phyloP scores from a whole-genome alignment of 2,329 filamentous ascomycete species.

The Colletotrichum chlorophyti region DNA sequence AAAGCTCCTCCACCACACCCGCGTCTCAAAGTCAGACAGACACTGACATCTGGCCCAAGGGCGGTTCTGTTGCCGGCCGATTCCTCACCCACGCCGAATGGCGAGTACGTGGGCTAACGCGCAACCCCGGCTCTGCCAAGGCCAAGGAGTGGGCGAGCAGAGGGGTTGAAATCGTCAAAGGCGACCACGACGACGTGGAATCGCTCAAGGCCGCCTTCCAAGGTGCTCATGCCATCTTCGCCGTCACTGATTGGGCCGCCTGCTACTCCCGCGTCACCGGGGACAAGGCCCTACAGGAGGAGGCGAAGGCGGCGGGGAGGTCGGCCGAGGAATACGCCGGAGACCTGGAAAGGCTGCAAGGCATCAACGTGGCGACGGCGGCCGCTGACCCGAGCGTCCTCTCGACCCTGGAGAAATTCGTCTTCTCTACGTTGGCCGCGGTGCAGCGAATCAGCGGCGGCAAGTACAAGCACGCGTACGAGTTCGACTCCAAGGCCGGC shows the following conservation, averaged over 20 bases:
- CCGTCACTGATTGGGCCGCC: slow-evolving; percentile 39
- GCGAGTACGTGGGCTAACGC: slow-evolving; percentile 42
- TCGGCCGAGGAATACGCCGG: slow-evolving; percentile 27
- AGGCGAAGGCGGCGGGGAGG: slow-evolving; percentile 11
- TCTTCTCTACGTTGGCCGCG: slow-evolving; percentile 4
- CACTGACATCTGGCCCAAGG: slow-evolving; percentile 9
- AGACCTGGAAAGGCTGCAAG: slow-evolving; percentile 28
- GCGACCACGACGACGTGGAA: slow-evolving; percentile 38
- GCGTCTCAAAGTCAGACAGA: background rate
- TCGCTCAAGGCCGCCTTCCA: slow-evolving; percentile 41
- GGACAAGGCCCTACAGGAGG: background rate
- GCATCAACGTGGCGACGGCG: slow-evolving; percentile 30
- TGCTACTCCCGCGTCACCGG: slow-evolving; percentile 7
- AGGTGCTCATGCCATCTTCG: slow-evolving; percentile 45
- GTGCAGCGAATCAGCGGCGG: slow-evolving; percentile 1
- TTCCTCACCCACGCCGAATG: slow-evolving; percentile 27
- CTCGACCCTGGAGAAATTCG: slow-evolving; percentile 24
- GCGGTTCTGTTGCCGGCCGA: slow-evolving; percentile 27
- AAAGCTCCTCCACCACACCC: background rate
- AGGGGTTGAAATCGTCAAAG: slow-evolving; percentile 45
- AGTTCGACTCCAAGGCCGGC: slow-evolving; percentile 22
- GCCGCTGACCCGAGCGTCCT: slow-evolving; percentile 20
- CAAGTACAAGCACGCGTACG: slow-evolving; percentile 6
- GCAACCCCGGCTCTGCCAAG: slow-evolving; percentile 45
- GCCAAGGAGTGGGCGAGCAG: slow-evolving; percentile 36